Conservation (phyloP, 352 stramenopile species). For the Globisporangium echinulatum region DNA sequence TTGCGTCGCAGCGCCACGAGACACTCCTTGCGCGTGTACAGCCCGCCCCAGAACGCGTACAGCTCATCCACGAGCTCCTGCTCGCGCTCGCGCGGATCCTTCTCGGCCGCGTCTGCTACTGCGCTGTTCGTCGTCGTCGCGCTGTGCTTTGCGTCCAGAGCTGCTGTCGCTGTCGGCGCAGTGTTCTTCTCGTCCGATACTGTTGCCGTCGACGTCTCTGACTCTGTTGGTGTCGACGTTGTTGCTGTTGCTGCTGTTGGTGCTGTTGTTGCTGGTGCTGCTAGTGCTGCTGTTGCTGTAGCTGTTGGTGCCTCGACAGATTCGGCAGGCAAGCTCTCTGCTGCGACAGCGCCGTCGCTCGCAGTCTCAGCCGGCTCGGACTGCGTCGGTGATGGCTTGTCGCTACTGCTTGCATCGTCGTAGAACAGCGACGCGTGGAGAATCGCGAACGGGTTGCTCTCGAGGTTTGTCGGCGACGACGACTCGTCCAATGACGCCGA, state of each 20-base stretch:
- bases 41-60: conserved; percentile 47
- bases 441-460: conserved; percentile 26
- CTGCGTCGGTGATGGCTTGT: neutral
- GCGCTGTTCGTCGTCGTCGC: conserved; percentile 5
- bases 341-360: neutral
- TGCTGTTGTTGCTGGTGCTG: neutral
- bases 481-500: neutral
- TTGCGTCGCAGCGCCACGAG: conserved; percentile 48
- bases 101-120: neutral
- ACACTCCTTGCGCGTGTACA: conserved; percentile 54
- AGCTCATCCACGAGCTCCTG: conserved; percentile 35
- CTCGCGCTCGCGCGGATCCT: conserved; percentile 11
- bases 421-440: conserved; percentile 27
- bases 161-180: neutral
- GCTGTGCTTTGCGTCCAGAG: conserved; percentile 3
- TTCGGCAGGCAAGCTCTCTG: neutral
- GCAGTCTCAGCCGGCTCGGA: neutral
- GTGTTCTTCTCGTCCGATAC: neutral
- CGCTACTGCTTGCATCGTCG: conserved; percentile 13
- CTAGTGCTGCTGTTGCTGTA: neutral
- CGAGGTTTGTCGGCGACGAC: conserved; percentile 5
- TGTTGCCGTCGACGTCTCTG: neutral
- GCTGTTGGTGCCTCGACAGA: neutral
- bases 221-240: neutral
- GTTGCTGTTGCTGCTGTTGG: neutral